Evolutionary conservation across 345 rosid genomes (phyloP).

Genomic region (Populus euphratica): DNA sequence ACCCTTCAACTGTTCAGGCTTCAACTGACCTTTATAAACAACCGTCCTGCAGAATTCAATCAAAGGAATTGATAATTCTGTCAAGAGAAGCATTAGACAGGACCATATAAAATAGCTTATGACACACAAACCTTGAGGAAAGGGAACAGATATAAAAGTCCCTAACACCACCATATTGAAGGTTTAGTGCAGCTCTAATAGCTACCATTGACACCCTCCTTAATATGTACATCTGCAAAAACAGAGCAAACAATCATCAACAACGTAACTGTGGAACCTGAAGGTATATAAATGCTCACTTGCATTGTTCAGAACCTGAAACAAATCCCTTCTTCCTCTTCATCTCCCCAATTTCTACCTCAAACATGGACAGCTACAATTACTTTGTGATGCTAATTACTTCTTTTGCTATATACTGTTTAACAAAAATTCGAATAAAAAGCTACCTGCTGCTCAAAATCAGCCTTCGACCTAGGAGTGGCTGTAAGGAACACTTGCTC

Average conservation of each 20-base stretch:
- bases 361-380: neutral
- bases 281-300: neutral
- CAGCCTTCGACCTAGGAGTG: constrained; percentile 59
- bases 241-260: constrained; percentile 8
- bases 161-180: constrained; percentile 71
- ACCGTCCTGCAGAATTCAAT: constrained; percentile 58
- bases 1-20: constrained; percentile 81
- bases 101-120: neutral
- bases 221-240: constrained; percentile 83
- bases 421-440: neutral
- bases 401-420: neutral
- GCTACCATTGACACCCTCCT: constrained; percentile 93
- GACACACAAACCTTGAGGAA: constrained; percentile 71
- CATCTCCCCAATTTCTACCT: neutral
- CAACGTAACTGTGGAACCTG: neutral
- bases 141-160: constrained; percentile 98
- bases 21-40: constrained; percentile 95
- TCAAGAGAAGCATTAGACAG: neutral
- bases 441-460: constrained; percentile 86
- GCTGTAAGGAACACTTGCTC: constrained; percentile 95
- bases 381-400: neutral
- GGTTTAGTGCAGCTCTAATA: constrained; percentile 88
- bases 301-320: neutral
- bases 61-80: neutral
- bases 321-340: neutral